A percentile compares a stretch with the other conserved stretches of the same genome.
Conservation (phyloP, 2,329 filamentous ascomycete genomes). For the Boeremia exigua region DNA sequence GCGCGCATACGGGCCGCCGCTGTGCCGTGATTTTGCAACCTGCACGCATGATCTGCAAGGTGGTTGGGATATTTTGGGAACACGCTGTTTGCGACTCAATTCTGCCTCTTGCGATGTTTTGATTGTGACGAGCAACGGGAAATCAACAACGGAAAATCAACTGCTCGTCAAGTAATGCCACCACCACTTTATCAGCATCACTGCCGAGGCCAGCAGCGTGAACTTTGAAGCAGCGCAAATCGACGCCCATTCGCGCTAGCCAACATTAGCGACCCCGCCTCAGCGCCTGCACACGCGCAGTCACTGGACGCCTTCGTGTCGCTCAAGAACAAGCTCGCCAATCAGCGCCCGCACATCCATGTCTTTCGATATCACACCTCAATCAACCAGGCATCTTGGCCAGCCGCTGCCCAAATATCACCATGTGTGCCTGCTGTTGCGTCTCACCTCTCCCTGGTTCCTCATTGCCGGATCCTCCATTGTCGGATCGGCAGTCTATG, state of each 20-base stretch:
- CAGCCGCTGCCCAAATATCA: slow-evolving; percentile 31
- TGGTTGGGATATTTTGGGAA: slow-evolving; percentile 16
- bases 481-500: slow-evolving; percentile 17
- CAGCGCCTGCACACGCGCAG: slow-evolving; percentile 40
- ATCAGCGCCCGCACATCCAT: slow-evolving; percentile 37
- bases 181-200: not conserved
- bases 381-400: slow-evolving; percentile 10
- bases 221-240: slow-evolving; percentile 17
- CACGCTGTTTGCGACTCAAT: slow-evolving; percentile 3
- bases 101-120: not conserved
- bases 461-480: slow-evolving; percentile 26
- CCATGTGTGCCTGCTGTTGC: slow-evolving; percentile 36
- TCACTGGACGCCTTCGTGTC: slow-evolving; percentile 40
- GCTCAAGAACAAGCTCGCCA: slow-evolving; percentile 35
- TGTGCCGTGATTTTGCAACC: slow-evolving; percentile 13
- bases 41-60: slow-evolving; percentile 14
- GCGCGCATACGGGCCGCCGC: slow-evolving; percentile 13
- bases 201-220: not conserved
- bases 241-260: slow-evolving; percentile 8
- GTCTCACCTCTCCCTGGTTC: slow-evolving; percentile 29
- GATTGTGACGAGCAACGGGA: not conserved
- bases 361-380: slow-evolving; percentile 24
- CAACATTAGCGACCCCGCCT: slow-evolving; percentile 34
- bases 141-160: no score
- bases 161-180: not conserved